phyloP scores from a whole-genome alignment of 176 grass and related monocot genomes.

The Cenchrus americanus region DNA sequence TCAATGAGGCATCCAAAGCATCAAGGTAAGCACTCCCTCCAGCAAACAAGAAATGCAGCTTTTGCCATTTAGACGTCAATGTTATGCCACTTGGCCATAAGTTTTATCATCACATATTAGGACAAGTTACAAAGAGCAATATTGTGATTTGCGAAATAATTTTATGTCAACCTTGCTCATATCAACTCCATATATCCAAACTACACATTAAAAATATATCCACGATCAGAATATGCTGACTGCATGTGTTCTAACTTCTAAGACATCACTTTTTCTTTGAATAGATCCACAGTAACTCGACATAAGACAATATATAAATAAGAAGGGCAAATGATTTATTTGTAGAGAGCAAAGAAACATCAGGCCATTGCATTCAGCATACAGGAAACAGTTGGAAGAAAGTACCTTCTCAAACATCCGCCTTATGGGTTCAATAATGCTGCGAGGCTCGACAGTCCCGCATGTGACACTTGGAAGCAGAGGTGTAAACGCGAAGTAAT shows the following conservation, averaged over 20 bases:
- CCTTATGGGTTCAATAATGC: conserved; percentile 79
- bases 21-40: not conserved
- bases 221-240: not conserved
- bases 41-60: not conserved
- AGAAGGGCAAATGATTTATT: not conserved
- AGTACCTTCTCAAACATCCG: conserved; percentile 82
- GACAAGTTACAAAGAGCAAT: not conserved
- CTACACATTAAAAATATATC: not conserved
- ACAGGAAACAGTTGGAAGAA: not conserved
- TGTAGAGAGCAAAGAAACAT: conserved; percentile 9
- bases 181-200: not conserved
- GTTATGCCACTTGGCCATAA: not conserved
- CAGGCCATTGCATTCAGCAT: conserved; percentile 10
- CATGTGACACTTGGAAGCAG: conserved; percentile 91
- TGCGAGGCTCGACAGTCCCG: conserved; percentile 87
- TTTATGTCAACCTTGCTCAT: not conserved
- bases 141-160: not conserved
- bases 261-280: not conserved
- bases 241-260: not conserved
- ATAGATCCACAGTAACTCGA: conserved; percentile 10
- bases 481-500: conserved; percentile 95
- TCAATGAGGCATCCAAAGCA: not conserved
- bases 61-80: not conserved
- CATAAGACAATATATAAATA: conserved; percentile 2
- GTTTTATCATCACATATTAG: not conserved